phyloP scores from a whole-genome alignment of 257 asterid genomes.

The Agastache rugosa region DNA sequence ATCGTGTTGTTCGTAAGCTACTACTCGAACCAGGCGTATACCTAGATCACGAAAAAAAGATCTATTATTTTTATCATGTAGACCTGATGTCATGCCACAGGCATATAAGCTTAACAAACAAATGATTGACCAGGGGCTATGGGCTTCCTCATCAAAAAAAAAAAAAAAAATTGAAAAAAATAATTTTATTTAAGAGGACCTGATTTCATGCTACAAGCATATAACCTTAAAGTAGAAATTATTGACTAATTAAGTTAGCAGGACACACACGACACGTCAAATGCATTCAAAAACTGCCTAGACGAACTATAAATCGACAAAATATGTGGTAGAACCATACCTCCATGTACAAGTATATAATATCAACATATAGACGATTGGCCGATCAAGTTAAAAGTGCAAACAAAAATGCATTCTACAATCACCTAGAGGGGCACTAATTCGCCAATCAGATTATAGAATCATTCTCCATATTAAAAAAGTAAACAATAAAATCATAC shows the following conservation, averaged over 20 bases:
- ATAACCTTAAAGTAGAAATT: background rate
- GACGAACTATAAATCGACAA: background rate
- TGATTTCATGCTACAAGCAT: slow-evolving; percentile 4
- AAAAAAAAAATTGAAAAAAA: background rate
- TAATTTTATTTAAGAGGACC: background rate
- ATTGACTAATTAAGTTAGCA: background rate
- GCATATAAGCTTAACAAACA: background rate
- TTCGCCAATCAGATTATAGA: background rate
- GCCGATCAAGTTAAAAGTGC: slow-evolving; percentile 15
- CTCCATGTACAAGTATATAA: background rate
- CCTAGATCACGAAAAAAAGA: too few species aligned
- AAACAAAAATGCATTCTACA: slow-evolving; percentile 9
- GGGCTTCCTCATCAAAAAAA: too few species aligned
- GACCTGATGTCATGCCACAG: slow-evolving; percentile 13
- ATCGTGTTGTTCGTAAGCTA: background rate
- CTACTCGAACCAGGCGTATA: too few species aligned
- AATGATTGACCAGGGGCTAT: too few species aligned
- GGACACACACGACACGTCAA: background rate
- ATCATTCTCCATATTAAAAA: background rate
- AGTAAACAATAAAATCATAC: background rate
- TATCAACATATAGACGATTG: slow-evolving; percentile 8
- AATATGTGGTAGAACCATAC: background rate
- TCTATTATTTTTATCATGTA: background rate
- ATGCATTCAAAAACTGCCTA: background rate
- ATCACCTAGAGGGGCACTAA: slow-evolving; percentile 15